These are phyloP conservation scores for Yamadazyma philogaea DNA, from an alignment of 805 yeast species.

Conservation along the genomic window DNA sequence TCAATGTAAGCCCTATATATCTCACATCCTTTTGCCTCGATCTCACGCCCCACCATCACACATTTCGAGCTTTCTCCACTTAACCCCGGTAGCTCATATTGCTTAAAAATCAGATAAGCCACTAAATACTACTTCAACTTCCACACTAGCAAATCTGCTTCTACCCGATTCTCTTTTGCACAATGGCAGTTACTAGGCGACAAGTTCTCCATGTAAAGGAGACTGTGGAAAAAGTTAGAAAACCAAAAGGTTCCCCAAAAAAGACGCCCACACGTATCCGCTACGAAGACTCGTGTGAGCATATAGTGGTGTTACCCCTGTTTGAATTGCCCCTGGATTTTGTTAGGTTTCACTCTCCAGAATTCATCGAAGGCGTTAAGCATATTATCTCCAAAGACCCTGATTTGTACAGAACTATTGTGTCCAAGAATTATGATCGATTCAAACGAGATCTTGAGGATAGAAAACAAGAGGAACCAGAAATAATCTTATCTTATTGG, in stretches of 20 bases:
- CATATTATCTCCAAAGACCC: slow-evolving; percentile 31
- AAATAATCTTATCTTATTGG: slow-evolving; percentile 32
- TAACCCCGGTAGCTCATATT: too few species aligned
- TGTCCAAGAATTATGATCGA: slow-evolving; percentile 25
- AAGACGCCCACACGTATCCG: slow-evolving; percentile 1
- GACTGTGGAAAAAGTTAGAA: slow-evolving; percentile 3
- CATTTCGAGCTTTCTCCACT: too few species aligned
- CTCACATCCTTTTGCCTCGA: too few species aligned
- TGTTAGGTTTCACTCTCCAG: slow-evolving; percentile 28
- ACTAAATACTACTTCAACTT: too few species aligned
- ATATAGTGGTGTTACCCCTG: slow-evolving; percentile 15
- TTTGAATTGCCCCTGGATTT: slow-evolving; percentile 26
- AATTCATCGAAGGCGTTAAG: slow-evolving; percentile 31
- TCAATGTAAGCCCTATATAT: too few species aligned
- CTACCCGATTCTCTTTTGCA: too few species aligned
- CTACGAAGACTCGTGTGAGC: slow-evolving; percentile 13
- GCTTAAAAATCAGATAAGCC: too few species aligned
- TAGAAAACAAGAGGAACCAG: slow-evolving; percentile 5
- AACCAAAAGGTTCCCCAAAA: slow-evolving; percentile 1
- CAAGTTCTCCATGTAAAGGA: background rate
- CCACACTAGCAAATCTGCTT: too few species aligned
- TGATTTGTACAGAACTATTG: slow-evolving; percentile 31
- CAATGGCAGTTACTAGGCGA: slow-evolving; percentile 4
- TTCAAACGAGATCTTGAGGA: slow-evolving; percentile 13
- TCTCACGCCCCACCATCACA: too few species aligned